These are phyloP conservation scores for Hymenoscyphus repandus DNA, from an alignment of 2,329 filamentous ascomycete genomes.

Conservation along the genomic window DNA sequence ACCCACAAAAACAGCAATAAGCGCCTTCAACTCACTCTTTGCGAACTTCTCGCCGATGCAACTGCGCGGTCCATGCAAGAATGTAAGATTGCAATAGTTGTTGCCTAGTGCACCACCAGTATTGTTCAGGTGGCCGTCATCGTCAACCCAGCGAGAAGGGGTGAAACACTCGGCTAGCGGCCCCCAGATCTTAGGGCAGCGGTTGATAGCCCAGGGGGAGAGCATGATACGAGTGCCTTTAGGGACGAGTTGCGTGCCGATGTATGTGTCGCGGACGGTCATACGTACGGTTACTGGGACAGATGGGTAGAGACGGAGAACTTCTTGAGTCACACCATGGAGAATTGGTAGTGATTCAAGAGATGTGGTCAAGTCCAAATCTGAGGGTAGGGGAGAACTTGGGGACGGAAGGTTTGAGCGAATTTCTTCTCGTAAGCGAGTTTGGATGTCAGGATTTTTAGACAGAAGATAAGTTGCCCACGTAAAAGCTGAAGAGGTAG, in stretches of 20 bases:
- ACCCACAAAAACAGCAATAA: slow-evolving; percentile 43
- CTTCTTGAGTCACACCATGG: slow-evolving; percentile 62
- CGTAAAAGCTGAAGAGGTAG: slow-evolving; percentile 66
- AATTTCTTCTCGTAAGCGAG: slow-evolving; percentile 56
- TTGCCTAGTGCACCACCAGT: slow-evolving; percentile 48
- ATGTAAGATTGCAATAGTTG: slow-evolving; percentile 76
- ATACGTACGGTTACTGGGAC: slow-evolving; percentile 61
- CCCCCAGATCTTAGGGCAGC: slow-evolving; percentile 53
- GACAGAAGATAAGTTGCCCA: slow-evolving; percentile 63
- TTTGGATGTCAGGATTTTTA: slow-evolving; percentile 52
- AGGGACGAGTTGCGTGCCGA: slow-evolving; percentile 53
- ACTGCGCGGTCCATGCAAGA: slow-evolving; percentile 77
- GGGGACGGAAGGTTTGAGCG: slow-evolving; percentile 37
- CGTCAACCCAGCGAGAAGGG: slow-evolving; percentile 49
- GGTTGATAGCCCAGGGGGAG: slow-evolving; percentile 51
- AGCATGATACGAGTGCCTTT: slow-evolving; percentile 51
- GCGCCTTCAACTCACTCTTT: slow-evolving; percentile 73
- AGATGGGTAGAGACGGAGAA: slow-evolving; percentile 61
- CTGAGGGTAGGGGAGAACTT: slow-evolving; percentile 4
- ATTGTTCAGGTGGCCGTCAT: slow-evolving; percentile 19
- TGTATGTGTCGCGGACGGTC: slow-evolving; percentile 48
- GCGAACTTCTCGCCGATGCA: slow-evolving; percentile 83
- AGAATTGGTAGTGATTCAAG: slow-evolving; percentile 63
- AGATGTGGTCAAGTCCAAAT: slow-evolving; percentile 39
- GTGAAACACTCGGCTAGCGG: slow-evolving; percentile 53